Percentiles rank a stretch among this genome's conserved stretches.
These are phyloP conservation scores for Chlorokybus atmophyticus DNA, from an alignment of 139 green algal species.

Conservation along the genomic window DNA sequence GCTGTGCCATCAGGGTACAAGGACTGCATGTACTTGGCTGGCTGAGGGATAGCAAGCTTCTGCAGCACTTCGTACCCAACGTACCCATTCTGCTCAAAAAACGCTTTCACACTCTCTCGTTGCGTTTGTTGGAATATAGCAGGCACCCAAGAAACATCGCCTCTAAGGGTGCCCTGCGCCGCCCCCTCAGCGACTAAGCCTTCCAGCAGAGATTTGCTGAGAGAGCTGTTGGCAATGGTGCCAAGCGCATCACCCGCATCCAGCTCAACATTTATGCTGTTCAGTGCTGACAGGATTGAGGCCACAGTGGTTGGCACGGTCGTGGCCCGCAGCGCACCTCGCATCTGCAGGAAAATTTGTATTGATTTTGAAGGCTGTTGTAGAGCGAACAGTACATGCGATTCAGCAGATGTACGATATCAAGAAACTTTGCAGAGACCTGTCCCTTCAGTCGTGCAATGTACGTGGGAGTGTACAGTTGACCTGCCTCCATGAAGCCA, in stretches of 20 bases:
- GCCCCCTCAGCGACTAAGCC: slow-evolving; percentile 34
- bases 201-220: slow-evolving; percentile 13
- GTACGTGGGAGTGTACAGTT: slow-evolving; percentile 73
- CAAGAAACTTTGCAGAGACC: no score
- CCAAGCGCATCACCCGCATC: not conserved
- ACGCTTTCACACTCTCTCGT: slow-evolving; percentile 42
- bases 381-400: no score
- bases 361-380: no score
- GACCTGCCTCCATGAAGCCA: slow-evolving; percentile 53
- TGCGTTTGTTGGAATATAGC: slow-evolving; percentile 44
- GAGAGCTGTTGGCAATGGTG: not conserved
- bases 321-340: slow-evolving; percentile 59
- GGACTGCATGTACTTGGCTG: slow-evolving; percentile 34
- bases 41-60: slow-evolving; percentile 40
- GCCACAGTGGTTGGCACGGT: slow-evolving; percentile 14
- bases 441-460: slow-evolving; percentile 62
- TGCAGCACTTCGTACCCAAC: slow-evolving; percentile 52
- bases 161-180: slow-evolving; percentile 45
- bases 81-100: slow-evolving; percentile 72
- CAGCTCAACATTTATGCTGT: no score
- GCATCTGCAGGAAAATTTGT: no score
- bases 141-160: slow-evolving; percentile 53
- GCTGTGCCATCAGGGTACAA: slow-evolving; percentile 47
- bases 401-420: no score
- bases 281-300: not conserved